Conservation (phyloP, 2,329 filamentous ascomycete species). For the Ophiostoma tasmaniense region DNA sequence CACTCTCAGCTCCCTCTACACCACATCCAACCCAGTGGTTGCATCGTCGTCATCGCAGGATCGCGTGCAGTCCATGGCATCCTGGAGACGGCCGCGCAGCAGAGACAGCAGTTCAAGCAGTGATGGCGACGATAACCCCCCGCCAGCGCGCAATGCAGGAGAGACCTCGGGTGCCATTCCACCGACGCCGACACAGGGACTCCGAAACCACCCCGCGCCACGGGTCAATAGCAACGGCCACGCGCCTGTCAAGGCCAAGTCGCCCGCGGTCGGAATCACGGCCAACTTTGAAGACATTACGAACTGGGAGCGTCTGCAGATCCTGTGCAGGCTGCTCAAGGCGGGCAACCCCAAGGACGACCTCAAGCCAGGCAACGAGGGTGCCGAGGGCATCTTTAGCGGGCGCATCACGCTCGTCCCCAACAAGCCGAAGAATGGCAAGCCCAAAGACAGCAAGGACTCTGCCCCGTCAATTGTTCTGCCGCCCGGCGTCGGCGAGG, state of each 20-base stretch:
- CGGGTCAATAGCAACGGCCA: not conserved
- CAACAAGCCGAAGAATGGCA: constrained; percentile 24
- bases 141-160: not conserved
- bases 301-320: constrained; percentile 23
- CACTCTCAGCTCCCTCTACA: not conserved
- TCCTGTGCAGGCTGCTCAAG: constrained; percentile 14
- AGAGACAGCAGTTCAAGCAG: not conserved
- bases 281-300: constrained; percentile 13
- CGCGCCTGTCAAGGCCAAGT: not conserved
- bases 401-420: constrained; percentile 25
- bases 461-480: constrained; percentile 16
- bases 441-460: not conserved
- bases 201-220: not conserved
- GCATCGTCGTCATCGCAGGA: not conserved
- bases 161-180: not conserved
- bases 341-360: constrained; percentile 14
- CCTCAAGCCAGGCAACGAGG: not conserved
- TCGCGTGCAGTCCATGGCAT: constrained; percentile 12
- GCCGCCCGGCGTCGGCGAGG: constrained; percentile 28
- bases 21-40: not conserved
- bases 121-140: not conserved
- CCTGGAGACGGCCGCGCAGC: not conserved
- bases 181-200: not conserved
- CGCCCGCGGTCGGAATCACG: not conserved
- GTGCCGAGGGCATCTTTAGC: constrained; percentile 26